Base-by-base conservation (phyloP, 768 basidiomycete species). In the Amanita molliuscula region DNA sequence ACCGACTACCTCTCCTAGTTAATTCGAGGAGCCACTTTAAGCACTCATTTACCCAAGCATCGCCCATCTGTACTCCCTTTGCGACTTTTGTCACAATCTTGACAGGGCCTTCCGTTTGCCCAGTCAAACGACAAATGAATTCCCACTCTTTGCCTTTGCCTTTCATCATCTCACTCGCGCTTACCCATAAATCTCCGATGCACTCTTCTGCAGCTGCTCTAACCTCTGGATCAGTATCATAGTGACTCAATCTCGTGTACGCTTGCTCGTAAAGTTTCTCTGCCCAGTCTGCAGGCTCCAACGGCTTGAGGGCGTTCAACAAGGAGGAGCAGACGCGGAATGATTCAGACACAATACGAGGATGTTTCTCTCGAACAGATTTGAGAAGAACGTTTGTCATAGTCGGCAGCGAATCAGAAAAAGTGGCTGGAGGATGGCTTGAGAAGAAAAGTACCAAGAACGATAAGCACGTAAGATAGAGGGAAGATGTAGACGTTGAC, bases 191-290 rank as follows among this genome's bases (percentile, higher is more conserved):
- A 61, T 92, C 85, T 1, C 85, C 93, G 38, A 95, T 75, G 44
- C 80, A 81, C 28, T 85, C 81, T 57, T 97, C 85, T 0, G 92
- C 92, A 54, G 77, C 80, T 21, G 76, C 74, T 33, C 92, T 79
- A 18, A 98, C 90, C 55, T 96, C 94, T 3, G 87, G 82, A 62
- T 98, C 95, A 1, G 94, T 94, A 56, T 94, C 88, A 53, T 87
- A 81, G 41, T 77, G 84, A 44, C 70, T 76, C 33, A 99, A 67
- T 46, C 90, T 75, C 18, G 68, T 62, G 3, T 87, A 69, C 8
- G 89, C 83, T 54, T 90, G 82, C 6, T 77, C 69, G 63, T 94
- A 96, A 3, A 96, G 72, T 8, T 69, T 59, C 48, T 88, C 79
- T 4, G 79, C 65, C 88, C 88, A 91, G 13, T 80, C 78, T 5